These are phyloP conservation scores for Clitopilus passeckerianus DNA, from an alignment of 768 basidiomycete species.

Conservation along the genomic window DNA sequence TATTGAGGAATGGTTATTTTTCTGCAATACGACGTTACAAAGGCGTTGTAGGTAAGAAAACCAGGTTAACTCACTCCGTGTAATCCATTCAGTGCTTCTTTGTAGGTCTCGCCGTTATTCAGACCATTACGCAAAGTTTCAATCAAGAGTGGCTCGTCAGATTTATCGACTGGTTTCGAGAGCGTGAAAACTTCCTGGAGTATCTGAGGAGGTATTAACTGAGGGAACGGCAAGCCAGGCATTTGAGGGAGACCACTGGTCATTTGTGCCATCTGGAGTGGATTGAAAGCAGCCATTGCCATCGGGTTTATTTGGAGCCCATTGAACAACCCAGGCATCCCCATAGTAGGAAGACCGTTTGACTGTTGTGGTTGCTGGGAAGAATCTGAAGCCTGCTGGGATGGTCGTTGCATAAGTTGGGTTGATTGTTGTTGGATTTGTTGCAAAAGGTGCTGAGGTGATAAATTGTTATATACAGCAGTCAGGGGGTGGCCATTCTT, in stretches of 20 bases:
- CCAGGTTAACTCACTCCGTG: conserved; percentile 47
- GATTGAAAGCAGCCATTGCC: conserved; percentile 23
- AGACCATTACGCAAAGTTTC: conserved; percentile 37
- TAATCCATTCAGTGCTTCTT: conserved; percentile 59
- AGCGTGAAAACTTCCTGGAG: conserved; percentile 52
- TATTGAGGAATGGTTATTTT: conserved; percentile 47
- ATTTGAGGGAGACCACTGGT: conserved; percentile 23
- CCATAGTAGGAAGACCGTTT: not conserved
- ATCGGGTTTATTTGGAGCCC: conserved; percentile 2
- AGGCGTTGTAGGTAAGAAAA: conserved; percentile 8
- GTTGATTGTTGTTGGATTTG: not conserved
- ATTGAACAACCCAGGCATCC: not conserved
- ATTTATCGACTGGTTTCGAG: conserved; percentile 45
- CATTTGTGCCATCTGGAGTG: conserved; percentile 26
- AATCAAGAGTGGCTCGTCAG: conserved; percentile 59
- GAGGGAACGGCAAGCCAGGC: conserved; percentile 24
- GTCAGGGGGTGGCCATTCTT: not conserved
- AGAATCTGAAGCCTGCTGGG: not conserved
- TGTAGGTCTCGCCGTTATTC: conserved; percentile 46
- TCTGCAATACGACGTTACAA: conserved; percentile 24
- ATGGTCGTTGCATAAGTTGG: not conserved
- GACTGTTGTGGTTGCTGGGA: not conserved
- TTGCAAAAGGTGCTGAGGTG: not conserved
- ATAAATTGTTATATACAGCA: not conserved
- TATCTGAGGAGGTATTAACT: conserved; percentile 44